Conservation (phyloP, 768 basidiomycete genomes). For the Gyrodon lividus region DNA sequence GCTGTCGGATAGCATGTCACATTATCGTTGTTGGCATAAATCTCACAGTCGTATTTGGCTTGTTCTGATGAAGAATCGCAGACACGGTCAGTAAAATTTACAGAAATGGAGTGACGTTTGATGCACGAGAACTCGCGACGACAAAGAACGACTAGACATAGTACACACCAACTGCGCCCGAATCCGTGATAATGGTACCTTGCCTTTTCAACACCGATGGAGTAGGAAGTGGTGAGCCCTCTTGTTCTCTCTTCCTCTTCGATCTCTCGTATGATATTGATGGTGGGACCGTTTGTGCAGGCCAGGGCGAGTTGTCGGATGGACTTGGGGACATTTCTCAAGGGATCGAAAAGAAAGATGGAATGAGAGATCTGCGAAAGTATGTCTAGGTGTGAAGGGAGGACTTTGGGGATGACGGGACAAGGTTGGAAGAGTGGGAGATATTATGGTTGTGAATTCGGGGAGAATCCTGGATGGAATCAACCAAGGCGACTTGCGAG, state of each 20-base stretch:
- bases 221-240: constrained; percentile 23
- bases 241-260: constrained; percentile 32
- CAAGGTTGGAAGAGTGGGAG: constrained; percentile 18
- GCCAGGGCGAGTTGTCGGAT: constrained; percentile 42
- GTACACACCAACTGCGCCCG: constrained; percentile 25
- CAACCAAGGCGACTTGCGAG: constrained; percentile 32
- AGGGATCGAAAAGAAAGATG: constrained; percentile 22
- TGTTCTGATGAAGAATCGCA: constrained; percentile 18
- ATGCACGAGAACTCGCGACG: constrained; percentile 6
- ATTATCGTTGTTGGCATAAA: constrained; percentile 64
- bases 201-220: constrained; percentile 21
- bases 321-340: constrained; percentile 39
- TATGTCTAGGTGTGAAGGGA: constrained; percentile 23
- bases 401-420: constrained; percentile 21
- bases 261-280: constrained; percentile 31
- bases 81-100: constrained; percentile 9
- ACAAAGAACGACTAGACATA: constrained; percentile 1
- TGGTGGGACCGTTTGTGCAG: constrained; percentile 39
- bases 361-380: constrained; percentile 15
- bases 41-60: constrained; percentile 51
- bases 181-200: constrained; percentile 25
- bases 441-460: constrained; percentile 26
- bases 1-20: constrained; percentile 74
- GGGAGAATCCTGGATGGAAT: constrained; percentile 8
- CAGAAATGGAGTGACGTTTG: constrained; percentile 5